Percentiles rank a stretch among this genome's conserved stretches.
Conservation (phyloP, 495 filamentous ascomycete genomes). For the Sordaria brevicollis region DNA sequence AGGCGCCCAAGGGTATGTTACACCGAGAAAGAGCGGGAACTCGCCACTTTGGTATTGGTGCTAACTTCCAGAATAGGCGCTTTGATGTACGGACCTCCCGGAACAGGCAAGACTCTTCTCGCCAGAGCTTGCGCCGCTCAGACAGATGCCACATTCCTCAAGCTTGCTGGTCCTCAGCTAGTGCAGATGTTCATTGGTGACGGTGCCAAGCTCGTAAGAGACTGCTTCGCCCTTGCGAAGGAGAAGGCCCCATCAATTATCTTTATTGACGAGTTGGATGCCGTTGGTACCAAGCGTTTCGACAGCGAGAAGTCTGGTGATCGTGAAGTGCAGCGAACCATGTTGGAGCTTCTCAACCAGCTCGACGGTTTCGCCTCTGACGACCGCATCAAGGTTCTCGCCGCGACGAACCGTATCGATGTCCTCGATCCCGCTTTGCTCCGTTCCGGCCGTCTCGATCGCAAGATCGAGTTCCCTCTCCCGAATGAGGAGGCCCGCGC, state of each 20-base stretch:
- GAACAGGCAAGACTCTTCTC: conserved; percentile 94
- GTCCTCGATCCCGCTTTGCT: conserved; percentile 93
- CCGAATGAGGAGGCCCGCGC: conserved; percentile 98
- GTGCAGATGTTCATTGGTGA: conserved; percentile 99
- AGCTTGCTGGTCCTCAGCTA: conserved; percentile 95
- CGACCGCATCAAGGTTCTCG: conserved; percentile 96
- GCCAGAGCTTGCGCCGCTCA: conserved; percentile 95
- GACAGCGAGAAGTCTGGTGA: conserved; percentile 98
- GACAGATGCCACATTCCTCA: conserved; percentile 98
- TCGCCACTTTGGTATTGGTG: not conserved
- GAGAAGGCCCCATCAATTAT: conserved; percentile 98
- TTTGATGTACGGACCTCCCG: conserved; percentile 96
- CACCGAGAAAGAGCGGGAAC: not conserved
- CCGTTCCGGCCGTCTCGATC: conserved; percentile 87
- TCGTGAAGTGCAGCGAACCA: conserved; percentile 95
- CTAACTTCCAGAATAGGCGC: conserved; percentile 48
- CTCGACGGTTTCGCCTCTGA: conserved; percentile 98
- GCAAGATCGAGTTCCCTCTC: conserved; percentile 98
- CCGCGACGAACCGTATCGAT: conserved; percentile 95
- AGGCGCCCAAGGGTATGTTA: conserved; percentile 88
- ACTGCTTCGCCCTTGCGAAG: conserved; percentile 95
- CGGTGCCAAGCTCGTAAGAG: conserved; percentile 93
- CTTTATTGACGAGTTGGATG: conserved; percentile 98
- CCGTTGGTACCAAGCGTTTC: conserved; percentile 96
- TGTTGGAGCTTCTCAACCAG: conserved; percentile 98